Conservation (phyloP, 2,329 filamentous ascomycete genomes). For the Aspergillus sp. region DNA sequence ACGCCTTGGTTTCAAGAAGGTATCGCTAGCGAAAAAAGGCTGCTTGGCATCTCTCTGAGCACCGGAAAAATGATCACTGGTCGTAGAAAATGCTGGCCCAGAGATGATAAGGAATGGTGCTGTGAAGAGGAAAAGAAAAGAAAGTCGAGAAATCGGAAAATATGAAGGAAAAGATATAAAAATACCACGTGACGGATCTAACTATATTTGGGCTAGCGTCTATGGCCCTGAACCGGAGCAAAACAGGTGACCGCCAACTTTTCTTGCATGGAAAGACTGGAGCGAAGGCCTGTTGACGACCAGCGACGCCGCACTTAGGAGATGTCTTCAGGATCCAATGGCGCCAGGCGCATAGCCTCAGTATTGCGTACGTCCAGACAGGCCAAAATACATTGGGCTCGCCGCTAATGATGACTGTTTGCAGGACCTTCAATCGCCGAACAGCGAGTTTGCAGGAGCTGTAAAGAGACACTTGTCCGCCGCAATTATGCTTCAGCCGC, state of each 20-base stretch:
- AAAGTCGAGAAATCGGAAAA: slow-evolving; percentile 20
- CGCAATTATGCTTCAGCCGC: slow-evolving; percentile 48
- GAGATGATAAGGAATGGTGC: slow-evolving; percentile 96
- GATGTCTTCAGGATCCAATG: slow-evolving; percentile 49
- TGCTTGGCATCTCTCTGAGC: slow-evolving; percentile 77
- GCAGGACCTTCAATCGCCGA: slow-evolving; percentile 44
- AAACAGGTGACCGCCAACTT: slow-evolving; percentile 45
- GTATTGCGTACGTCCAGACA: slow-evolving; percentile 41
- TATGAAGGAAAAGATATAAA: slow-evolving; percentile 27
- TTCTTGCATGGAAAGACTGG: slow-evolving; percentile 35
- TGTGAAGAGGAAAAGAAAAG: slow-evolving; percentile 56
- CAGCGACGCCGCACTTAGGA: slow-evolving; percentile 26
- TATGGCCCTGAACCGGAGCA: slow-evolving; percentile 16
- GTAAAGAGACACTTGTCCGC: slow-evolving; percentile 46
- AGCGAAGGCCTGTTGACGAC: slow-evolving; percentile 21
- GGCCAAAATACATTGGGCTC: not conserved
- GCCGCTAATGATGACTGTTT: slow-evolving; percentile 21
- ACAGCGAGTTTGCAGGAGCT: slow-evolving; percentile 48
- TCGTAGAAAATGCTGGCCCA: slow-evolving; percentile 68
- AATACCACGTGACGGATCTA: slow-evolving; percentile 32
- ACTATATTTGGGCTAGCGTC: slow-evolving; percentile 32
- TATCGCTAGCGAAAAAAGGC: slow-evolving; percentile 99
- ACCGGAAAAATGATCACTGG: slow-evolving; percentile 86
- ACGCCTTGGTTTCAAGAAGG: slow-evolving; percentile 76
- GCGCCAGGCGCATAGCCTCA: slow-evolving; percentile 45